Conservation (phyloP, 2,329 filamentous ascomycete genomes). For the Phyllosticta paracitricarpa region DNA sequence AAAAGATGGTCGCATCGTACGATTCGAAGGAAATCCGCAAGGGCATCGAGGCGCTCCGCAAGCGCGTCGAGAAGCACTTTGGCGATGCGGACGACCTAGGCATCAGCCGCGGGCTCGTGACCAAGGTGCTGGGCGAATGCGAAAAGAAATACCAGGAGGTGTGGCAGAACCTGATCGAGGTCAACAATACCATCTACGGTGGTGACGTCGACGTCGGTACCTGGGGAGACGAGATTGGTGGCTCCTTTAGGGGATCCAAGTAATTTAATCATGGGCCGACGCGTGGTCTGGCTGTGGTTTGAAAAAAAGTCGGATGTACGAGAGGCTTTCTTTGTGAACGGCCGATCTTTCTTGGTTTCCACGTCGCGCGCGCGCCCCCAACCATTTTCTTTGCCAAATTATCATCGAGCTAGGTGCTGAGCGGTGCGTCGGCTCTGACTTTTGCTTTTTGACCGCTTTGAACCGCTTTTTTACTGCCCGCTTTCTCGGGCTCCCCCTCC, state of each 20-base stretch:
- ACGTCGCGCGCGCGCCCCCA: too few relatives aligned
- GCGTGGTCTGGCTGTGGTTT: too few relatives aligned
- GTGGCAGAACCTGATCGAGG: constrained; percentile 37
- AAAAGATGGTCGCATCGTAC: constrained; percentile 72
- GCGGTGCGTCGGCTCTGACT: too few relatives aligned
- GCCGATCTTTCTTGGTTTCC: too few relatives aligned
- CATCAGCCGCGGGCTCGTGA: constrained; percentile 49
- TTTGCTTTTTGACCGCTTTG: too few relatives aligned
- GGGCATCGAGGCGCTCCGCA: constrained; percentile 80
- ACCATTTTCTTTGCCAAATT: too few relatives aligned
- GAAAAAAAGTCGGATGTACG: too few relatives aligned
- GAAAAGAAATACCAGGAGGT: constrained; percentile 46
- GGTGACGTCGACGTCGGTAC: constrained; percentile 33
- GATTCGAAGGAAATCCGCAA: constrained; percentile 79
- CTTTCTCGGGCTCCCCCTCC: too few relatives aligned
- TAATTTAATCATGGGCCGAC: not conserved
- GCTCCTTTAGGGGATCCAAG: constrained; percentile 1
- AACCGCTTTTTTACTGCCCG: too few relatives aligned
- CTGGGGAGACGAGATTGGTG: constrained; percentile 9
- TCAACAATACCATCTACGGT: constrained; percentile 36
- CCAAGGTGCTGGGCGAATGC: constrained; percentile 51
- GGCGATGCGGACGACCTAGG: constrained; percentile 72
- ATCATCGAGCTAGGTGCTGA: too few relatives aligned
- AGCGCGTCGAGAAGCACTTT: constrained; percentile 95
- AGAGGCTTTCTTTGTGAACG: too few relatives aligned